Evolutionary conservation across 768 basidiomycete genomes (phyloP).

Genomic region (Naematelia encephala): DNA sequence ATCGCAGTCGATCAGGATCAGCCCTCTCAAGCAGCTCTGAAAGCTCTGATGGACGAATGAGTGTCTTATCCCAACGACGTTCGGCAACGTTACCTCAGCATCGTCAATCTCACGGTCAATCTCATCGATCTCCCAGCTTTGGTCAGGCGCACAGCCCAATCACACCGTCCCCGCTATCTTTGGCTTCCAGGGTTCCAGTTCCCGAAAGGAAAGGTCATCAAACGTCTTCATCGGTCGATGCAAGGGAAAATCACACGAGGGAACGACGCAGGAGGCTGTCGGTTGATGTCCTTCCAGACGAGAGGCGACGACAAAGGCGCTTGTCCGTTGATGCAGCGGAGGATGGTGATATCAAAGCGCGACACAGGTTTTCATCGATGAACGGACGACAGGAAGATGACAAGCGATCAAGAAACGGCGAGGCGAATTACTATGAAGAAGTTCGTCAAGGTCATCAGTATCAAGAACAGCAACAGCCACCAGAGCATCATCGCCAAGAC

Average conservation of each 20-base stretch:
- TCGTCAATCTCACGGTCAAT: neutral
- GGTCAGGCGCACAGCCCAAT: neutral
- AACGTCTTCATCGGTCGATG: neutral
- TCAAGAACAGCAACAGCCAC: slow-evolving; percentile 1
- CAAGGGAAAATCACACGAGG: neutral
- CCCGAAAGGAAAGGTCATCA: neutral
- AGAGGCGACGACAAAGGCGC: no score
- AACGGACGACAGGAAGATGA: neutral
- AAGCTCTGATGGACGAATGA: neutral
- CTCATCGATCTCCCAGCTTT: slow-evolving; percentile 4
- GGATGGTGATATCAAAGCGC: no score
- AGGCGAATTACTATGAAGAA: neutral
- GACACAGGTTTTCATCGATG: neutral
- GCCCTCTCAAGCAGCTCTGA: neutral
- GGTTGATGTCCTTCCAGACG: no score
- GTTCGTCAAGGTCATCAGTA: neutral
- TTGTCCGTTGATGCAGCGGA: no score
- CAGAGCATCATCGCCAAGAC: neutral
- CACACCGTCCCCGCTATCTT: neutral
- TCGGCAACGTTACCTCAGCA: neutral
- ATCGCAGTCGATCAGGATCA: neutral
- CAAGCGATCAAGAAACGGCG: neutral
- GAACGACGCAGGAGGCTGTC: no score
- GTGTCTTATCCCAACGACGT: neutral
- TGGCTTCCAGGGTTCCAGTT: neutral